A percentile compares a stretch with the other conserved stretches of the same genome.
phyloP scores from a whole-genome alignment of 345 rosid species.

The Eucalyptus regnans region DNA sequence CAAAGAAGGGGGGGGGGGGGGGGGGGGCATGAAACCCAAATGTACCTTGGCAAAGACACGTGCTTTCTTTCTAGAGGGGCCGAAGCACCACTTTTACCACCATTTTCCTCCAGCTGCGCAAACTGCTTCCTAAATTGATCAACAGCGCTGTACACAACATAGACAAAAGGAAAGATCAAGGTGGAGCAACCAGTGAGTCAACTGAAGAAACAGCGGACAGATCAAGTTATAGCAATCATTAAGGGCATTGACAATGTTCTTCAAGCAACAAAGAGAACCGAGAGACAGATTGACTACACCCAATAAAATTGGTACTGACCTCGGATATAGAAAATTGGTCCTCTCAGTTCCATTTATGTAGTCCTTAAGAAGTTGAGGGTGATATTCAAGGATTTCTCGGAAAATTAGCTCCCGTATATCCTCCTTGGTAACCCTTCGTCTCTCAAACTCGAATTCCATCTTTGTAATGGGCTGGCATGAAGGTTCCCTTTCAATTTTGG shows the following conservation, averaged over 20 bases:
- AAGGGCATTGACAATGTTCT: neutral
- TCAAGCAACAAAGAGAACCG: neutral
- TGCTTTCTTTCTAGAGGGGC: constrained; percentile 81
- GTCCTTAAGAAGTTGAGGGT: constrained; percentile 89
- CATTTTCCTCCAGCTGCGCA: constrained; percentile 81
- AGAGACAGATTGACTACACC: neutral
- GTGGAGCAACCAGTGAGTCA: neutral
- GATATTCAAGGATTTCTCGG: constrained; percentile 84
- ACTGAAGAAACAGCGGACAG: neutral
- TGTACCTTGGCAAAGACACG: constrained; percentile 79
- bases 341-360: constrained; percentile 78
- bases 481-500: constrained; percentile 92
- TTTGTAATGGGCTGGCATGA: constrained; percentile 88
- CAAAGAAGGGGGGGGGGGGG: neutral
- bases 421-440: constrained; percentile 82
- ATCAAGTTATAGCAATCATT: neutral
- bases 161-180: neutral
- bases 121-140: constrained; percentile 93
- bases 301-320: constrained; percentile 23
- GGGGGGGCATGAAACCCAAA: neutral
- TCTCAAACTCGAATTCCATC: constrained; percentile 98
- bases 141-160: constrained; percentile 49
- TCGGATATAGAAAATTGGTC: constrained; percentile 86
- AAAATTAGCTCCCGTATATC: constrained; percentile 83
- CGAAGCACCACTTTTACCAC: constrained; percentile 58